Evolutionary conservation across 306 rosid genomes (phyloP).

Genomic region (Dalbergia cultrata): DNA sequence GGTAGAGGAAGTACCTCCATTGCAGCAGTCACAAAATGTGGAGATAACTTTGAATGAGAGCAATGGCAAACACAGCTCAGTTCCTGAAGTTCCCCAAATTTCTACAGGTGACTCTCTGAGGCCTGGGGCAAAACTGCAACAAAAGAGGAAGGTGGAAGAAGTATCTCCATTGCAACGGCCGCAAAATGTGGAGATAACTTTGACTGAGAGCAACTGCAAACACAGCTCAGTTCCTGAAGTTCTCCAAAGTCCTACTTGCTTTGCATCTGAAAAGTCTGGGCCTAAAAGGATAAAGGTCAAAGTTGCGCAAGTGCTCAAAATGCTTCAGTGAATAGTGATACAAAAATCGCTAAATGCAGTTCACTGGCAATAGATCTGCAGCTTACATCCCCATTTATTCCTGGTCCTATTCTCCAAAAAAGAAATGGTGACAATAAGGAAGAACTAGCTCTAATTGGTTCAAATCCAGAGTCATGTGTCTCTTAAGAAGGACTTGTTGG

Average conservation of each 20-base stretch:
- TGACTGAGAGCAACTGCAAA: conserved; percentile 51
- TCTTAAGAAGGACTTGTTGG: conserved; percentile 29
- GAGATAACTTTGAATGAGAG: conserved; percentile 56
- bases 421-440: conserved; percentile 33
- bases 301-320: conserved; percentile 30
- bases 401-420: conserved; percentile 32
- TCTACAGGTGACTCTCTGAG: conserved; percentile 32
- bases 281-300: conserved; percentile 54
- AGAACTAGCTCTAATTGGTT: conserved; percentile 31
- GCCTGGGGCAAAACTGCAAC: conserved; percentile 29
- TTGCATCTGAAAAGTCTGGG: conserved; percentile 49
- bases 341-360: conserved; percentile 36
- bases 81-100: conserved; percentile 26
- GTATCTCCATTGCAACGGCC: conserved; percentile 25
- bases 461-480: conserved; percentile 36
- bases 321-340: conserved; percentile 33
- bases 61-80: conserved; percentile 25
- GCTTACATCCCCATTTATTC: conserved; percentile 24
- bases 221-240: conserved; percentile 3
- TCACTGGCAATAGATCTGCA: conserved; percentile 63
- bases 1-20: conserved; percentile 41
- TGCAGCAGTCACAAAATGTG: conserved; percentile 45
- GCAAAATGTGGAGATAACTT: conserved; percentile 51
- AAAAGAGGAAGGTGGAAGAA: conserved; percentile 48
- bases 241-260: conserved; percentile 16